phyloP scores from a whole-genome alignment of 2,329 filamentous ascomycete species.

The Cordyceps cicadae region DNA sequence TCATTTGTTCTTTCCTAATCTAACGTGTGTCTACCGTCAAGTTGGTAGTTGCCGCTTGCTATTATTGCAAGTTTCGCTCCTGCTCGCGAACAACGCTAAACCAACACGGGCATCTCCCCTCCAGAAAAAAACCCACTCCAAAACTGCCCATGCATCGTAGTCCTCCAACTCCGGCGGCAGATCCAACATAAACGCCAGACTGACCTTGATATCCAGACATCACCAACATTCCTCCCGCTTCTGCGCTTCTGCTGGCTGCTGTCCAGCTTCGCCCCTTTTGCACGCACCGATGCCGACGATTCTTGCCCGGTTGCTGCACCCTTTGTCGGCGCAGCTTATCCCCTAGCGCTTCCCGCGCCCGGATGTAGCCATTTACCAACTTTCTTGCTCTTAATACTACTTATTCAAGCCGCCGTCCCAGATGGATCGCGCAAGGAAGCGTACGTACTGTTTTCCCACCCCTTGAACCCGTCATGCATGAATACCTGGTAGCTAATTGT shows the following conservation, averaged over 20 bases:
- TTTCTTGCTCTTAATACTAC: constrained; percentile 23
- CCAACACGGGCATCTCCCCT: constrained; percentile 8
- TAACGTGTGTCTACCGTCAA: too few species aligned
- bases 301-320: constrained; percentile 26
- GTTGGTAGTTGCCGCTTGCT: too few species aligned
- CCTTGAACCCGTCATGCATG: constrained; percentile 6
- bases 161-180: not conserved
- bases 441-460: constrained; percentile 30
- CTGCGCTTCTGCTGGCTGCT: constrained; percentile 10
- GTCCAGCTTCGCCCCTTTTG: constrained; percentile 18
- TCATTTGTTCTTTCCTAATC: too few species aligned
- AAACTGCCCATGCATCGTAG: constrained; percentile 2
- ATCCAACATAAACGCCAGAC: not conserved
- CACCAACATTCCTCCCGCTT: not conserved
- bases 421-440: constrained; percentile 60
- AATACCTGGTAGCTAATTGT: constrained; percentile 13
- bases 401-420: constrained; percentile 28
- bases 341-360: constrained; percentile 34
- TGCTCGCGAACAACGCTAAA: constrained; percentile 6
- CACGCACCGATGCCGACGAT: constrained; percentile 33
- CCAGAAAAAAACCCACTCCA: constrained; percentile 9
- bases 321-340: constrained; percentile 29
- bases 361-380: constrained; percentile 38
- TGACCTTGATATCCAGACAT: constrained; percentile 1
- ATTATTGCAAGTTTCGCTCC: not conserved